Evolutionary conservation across 2,329 filamentous ascomycete genomes (phyloP).

Genomic region (Clarireedia paspali): DNA sequence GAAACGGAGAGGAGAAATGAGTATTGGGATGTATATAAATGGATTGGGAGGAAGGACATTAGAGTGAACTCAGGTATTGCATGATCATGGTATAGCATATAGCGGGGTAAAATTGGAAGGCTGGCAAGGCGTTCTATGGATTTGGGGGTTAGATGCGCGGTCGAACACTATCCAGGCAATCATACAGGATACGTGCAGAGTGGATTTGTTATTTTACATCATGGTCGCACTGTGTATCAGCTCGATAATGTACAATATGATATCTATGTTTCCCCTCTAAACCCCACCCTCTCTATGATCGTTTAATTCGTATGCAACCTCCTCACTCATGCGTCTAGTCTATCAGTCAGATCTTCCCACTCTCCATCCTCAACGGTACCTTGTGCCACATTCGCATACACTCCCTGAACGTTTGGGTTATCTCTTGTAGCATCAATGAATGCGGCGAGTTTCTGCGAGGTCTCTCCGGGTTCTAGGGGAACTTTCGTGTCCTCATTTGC

Average conservation of each 20-base stretch:
- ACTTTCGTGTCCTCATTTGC: slow-evolving; percentile 74
- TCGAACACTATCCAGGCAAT: not conserved
- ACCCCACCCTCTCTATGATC: slow-evolving; percentile 11
- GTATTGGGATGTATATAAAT: not conserved
- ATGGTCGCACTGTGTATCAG: not conserved
- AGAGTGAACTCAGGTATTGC: too few relatives aligned
- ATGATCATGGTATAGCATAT: not conserved
- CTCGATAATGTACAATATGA: too few relatives aligned
- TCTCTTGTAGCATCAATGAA: slow-evolving; percentile 57
- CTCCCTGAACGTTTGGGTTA: slow-evolving; percentile 63
- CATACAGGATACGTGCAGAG: not conserved
- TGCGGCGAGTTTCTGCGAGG: slow-evolving; percentile 47
- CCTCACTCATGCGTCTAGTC: slow-evolving; percentile 37
- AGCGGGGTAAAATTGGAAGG: not conserved
- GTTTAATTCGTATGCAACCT: slow-evolving; percentile 13
- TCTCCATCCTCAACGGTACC: slow-evolving; percentile 44
- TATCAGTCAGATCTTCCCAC: slow-evolving; percentile 47
- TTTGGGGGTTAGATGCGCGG: not conserved
- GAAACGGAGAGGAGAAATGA: slow-evolving; percentile 5
- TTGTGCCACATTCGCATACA: slow-evolving; percentile 64
- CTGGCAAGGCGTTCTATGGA: not conserved
- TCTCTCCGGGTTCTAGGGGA: slow-evolving; percentile 48
- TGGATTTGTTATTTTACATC: not conserved
- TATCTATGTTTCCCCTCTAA: not conserved
- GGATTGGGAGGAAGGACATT: not conserved